Evolutionary conservation across 441 rosid species (phyloP).

Genomic region (Croton laevigatus): DNA sequence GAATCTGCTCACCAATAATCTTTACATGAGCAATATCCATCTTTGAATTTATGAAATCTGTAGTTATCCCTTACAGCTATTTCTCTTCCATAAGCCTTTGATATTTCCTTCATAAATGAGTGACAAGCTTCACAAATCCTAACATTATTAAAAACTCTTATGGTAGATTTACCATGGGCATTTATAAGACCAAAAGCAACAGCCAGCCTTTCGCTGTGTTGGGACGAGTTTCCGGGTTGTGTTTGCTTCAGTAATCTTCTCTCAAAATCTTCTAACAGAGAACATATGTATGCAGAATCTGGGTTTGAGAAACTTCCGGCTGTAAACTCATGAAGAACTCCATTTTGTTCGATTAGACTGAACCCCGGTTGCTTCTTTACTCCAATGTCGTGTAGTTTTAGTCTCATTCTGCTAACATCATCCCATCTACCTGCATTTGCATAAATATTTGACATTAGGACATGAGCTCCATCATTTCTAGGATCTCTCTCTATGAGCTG

Average conservation of each 20-base stretch:
- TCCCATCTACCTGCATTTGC: constrained; percentile 20
- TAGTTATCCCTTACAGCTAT: constrained; percentile 17
- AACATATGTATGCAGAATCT: not conserved
- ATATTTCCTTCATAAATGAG: constrained; percentile 9
- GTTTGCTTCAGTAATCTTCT: constrained; percentile 1
- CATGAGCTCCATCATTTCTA: constrained; percentile 12
- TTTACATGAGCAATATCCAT: constrained; percentile 17
- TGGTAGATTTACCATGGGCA: constrained; percentile 1
- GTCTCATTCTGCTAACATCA: constrained; percentile 5
- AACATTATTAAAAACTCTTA: constrained; percentile 18
- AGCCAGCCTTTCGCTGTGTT: constrained; percentile 12
- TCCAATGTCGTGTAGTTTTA: constrained; percentile 6
- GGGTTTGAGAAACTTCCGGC: constrained; percentile 8
- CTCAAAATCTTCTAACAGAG: constrained; percentile 13
- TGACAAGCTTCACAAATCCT: constrained; percentile 19
- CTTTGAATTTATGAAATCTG: constrained; percentile 14
- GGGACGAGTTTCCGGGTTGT: constrained; percentile 4
- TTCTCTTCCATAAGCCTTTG: constrained; percentile 15
- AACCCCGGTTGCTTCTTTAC: constrained; percentile 18
- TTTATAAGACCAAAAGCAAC: constrained; percentile 16
- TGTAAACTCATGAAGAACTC: constrained; percentile 16
- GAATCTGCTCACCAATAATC: constrained; percentile 4
- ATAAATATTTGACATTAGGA: constrained; percentile 12
- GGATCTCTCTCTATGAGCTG: constrained; percentile 18
- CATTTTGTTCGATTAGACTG: constrained; percentile 9